A percentile compares a stretch with the other conserved stretches of the same genome.
Conservation (phyloP, 2,329 filamentous ascomycete species). For the Calonectria crousiana region DNA sequence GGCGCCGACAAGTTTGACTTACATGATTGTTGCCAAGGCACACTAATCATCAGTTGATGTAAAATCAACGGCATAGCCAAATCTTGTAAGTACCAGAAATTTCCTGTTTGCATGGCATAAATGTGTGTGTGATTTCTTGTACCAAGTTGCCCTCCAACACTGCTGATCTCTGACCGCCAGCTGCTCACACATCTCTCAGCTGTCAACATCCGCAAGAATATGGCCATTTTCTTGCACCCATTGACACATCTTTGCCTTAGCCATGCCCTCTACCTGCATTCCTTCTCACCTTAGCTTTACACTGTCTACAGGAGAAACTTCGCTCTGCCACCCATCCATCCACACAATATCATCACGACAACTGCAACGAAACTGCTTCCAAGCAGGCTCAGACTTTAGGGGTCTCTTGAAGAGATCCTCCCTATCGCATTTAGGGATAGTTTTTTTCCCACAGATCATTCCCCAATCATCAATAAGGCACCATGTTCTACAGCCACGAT, state of each 20-base stretch:
- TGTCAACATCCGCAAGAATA: neutral
- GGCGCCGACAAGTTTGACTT: neutral
- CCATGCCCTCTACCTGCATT: constrained; percentile 17
- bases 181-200: neutral
- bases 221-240: neutral
- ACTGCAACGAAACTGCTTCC: neutral
- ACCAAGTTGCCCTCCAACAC: neutral
- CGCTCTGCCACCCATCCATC: constrained; percentile 23
- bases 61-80: neutral
- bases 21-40: neutral
- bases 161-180: constrained; percentile 21
- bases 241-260: constrained; percentile 12
- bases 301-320: constrained; percentile 14
- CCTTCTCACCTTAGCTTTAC: constrained; percentile 1
- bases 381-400: neutral
- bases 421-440: neutral
- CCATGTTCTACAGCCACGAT: constrained; percentile 97
- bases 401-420: neutral
- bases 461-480: constrained; percentile 3
- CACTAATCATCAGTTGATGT: neutral
- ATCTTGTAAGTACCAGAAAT: neutral
- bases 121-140: neutral
- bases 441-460: neutral
- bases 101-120: neutral
- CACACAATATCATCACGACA: constrained; percentile 15